These are phyloP conservation scores for Uncinocarpus reesii DNA, from an alignment of 2,329 filamentous ascomycete species.

Conservation along the genomic window DNA sequence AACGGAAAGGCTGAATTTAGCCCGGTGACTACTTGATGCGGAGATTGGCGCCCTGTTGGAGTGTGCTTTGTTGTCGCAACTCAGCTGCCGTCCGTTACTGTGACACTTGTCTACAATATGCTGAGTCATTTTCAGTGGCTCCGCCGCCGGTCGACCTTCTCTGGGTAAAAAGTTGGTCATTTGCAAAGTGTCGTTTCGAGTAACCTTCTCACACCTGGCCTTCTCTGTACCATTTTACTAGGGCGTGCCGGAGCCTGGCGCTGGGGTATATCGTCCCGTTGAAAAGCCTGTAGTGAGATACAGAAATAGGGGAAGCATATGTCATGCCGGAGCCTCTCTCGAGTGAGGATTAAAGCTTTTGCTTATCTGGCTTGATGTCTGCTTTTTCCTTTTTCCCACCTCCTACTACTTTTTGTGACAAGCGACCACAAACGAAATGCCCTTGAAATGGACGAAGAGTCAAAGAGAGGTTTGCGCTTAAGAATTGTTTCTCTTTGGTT, in stretches of 20 bases:
- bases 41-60: neutral
- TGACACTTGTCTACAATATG: neutral
- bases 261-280: neutral
- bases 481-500: conserved; percentile 14
- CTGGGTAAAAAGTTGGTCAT: neutral
- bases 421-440: neutral
- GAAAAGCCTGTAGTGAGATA: conserved; percentile 8
- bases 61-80: neutral
- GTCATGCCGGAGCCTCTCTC: conserved; percentile 65
- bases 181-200: conserved; percentile 2
- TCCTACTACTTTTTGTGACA: neutral
- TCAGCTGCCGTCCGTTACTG: neutral
- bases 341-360: conserved; percentile 90
- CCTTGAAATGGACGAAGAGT: conserved; percentile 18
- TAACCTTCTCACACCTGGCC: neutral
- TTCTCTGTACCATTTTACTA: conserved; percentile 1
- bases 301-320: conserved; percentile 19
- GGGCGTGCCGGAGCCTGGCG: neutral
- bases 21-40: neutral
- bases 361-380: conserved; percentile 58
- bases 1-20: neutral
- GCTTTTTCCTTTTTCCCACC: conserved; percentile 20
- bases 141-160: neutral
- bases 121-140: neutral
- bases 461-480: neutral